Percentiles rank a stretch among this genome's conserved stretches.
Evolutionary conservation across 2,329 filamentous ascomycete genomes (phyloP).

Genomic region (Chaetomium globosum): DNA sequence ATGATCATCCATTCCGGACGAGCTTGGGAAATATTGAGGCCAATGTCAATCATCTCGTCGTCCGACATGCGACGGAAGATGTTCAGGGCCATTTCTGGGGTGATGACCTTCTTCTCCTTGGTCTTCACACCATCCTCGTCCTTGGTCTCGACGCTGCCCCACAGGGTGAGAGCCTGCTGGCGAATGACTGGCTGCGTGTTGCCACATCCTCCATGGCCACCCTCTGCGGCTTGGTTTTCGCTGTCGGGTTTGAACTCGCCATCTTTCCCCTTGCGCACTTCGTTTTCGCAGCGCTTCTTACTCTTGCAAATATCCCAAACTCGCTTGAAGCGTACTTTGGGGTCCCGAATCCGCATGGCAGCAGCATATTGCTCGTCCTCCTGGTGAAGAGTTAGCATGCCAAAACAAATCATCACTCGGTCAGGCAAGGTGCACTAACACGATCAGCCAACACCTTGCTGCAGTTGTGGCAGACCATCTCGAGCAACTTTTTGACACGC

Average conservation of each 20-base stretch:
- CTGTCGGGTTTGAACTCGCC: constrained; percentile 65
- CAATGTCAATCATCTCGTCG: constrained; percentile 81
- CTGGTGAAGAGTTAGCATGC: constrained; percentile 68
- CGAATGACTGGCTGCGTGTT: constrained; percentile 87
- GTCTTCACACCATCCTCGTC: constrained; percentile 73
- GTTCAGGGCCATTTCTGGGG: constrained; percentile 79
- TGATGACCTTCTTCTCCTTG: constrained; percentile 79
- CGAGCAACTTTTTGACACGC: constrained; percentile 98
- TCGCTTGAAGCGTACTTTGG: constrained; percentile 89
- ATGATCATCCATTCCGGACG: constrained; percentile 98
- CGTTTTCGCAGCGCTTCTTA: constrained; percentile 81
- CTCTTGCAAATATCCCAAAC: constrained; percentile 93
- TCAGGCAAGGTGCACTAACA: constrained; percentile 71
- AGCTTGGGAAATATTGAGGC: constrained; percentile 91
- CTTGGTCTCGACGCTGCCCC: constrained; percentile 73
- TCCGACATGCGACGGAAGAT: constrained; percentile 85
- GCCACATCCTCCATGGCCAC: constrained; percentile 83
- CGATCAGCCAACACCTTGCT: constrained; percentile 96
- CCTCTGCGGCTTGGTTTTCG: constrained; percentile 58
- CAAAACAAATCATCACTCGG: constrained; percentile 53
- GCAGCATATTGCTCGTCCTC: constrained; percentile 80
- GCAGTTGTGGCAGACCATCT: constrained; percentile 99
- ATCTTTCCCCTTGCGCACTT: constrained; percentile 68
- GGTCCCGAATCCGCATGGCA: constrained; percentile 83
- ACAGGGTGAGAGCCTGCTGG: constrained; percentile 81